Evolutionary conservation across 768 basidiomycete genomes (phyloP).

Genomic region (Lyophyllum atratum): DNA sequence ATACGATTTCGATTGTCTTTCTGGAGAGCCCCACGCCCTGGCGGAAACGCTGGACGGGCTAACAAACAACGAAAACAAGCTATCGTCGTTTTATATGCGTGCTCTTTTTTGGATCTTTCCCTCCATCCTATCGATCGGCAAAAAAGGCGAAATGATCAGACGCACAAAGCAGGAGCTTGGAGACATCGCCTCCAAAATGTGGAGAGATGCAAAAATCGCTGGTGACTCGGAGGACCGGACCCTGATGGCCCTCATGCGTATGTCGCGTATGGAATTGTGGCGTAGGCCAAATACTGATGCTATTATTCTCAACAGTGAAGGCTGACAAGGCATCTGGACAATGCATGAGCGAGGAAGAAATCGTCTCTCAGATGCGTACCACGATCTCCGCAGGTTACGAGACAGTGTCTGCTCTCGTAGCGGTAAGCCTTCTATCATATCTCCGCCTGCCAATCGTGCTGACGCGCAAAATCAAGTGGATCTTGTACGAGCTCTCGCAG

Average conservation of each 20-base stretch:
- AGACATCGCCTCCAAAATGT: constrained; percentile 50
- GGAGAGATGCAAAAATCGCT: constrained; percentile 51
- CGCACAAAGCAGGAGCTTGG: constrained; percentile 56
- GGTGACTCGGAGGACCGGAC: constrained; percentile 47
- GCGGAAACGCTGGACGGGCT: constrained; percentile 57
- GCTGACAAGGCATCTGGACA: constrained; percentile 44
- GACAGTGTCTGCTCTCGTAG: constrained; percentile 47
- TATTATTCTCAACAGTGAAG: constrained; percentile 28
- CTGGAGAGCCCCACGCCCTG: constrained; percentile 47
- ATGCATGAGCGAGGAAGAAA: constrained; percentile 47
- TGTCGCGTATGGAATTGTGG: constrained; percentile 13
- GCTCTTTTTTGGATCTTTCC: constrained; percentile 65
- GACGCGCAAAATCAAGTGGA: constrained; percentile 47
- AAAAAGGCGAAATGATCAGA: constrained; percentile 60
- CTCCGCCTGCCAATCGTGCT: background rate
- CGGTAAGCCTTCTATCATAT: constrained; percentile 28
- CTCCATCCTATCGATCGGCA: constrained; percentile 53
- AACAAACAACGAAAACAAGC: constrained; percentile 60
- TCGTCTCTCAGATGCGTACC: constrained; percentile 63
- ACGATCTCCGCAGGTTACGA: constrained; percentile 64
- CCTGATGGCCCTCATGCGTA: constrained; percentile 58
- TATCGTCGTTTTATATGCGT: constrained; percentile 64
- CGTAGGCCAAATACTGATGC: background rate
- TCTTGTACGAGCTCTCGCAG: constrained; percentile 60
- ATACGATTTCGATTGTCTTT: constrained; percentile 60